These are phyloP conservation scores for Podospora anserina DNA, from an alignment of 495 filamentous ascomycete genomes.

Conservation along the genomic window DNA sequence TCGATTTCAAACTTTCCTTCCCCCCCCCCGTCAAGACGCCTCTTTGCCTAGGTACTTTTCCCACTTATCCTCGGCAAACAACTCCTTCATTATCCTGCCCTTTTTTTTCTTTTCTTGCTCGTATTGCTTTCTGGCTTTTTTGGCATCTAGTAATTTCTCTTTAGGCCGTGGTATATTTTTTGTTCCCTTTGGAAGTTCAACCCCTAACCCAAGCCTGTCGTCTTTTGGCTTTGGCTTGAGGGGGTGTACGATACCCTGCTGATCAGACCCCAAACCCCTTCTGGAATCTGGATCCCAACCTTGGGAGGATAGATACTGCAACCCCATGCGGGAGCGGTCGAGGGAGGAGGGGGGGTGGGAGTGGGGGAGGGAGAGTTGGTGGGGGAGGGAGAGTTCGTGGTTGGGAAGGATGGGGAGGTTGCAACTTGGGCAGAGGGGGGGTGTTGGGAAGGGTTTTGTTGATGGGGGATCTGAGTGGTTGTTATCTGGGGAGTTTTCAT, in stretches of 20 bases:
- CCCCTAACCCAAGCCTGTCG: not conserved
- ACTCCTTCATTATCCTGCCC: not conserved
- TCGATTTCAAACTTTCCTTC: too few species aligned
- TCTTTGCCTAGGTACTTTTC: slow-evolving; percentile 1
- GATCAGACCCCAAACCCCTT: slow-evolving; percentile 63
- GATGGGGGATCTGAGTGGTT: too few species aligned
- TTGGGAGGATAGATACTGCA: slow-evolving; percentile 69
- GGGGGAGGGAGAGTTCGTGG: slow-evolving; percentile 57
- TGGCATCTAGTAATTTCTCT: slow-evolving; percentile 4
- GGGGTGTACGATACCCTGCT: slow-evolving; percentile 73
- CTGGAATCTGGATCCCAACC: slow-evolving; percentile 88
- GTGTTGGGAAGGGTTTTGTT: not conserved
- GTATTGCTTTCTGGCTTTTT: slow-evolving; percentile 1
- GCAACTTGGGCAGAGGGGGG: slow-evolving; percentile 21
- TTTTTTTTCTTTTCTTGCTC: not conserved
- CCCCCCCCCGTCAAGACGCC: too few species aligned
- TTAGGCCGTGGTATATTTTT: not conserved
- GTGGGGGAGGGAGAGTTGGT: slow-evolving; percentile 76
- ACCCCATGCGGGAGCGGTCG: slow-evolving; percentile 72
- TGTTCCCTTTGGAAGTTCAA: slow-evolving; percentile 8
- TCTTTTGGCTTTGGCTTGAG: slow-evolving; percentile 49
- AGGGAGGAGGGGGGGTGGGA: slow-evolving; percentile 82
- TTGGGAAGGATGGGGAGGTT: slow-evolving; percentile 3
- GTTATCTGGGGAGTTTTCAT: not conserved
- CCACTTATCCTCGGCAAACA: not conserved